Conservation (phyloP, 192 early-diverging fungal genomes). For the Coemansia sp. region DNA sequence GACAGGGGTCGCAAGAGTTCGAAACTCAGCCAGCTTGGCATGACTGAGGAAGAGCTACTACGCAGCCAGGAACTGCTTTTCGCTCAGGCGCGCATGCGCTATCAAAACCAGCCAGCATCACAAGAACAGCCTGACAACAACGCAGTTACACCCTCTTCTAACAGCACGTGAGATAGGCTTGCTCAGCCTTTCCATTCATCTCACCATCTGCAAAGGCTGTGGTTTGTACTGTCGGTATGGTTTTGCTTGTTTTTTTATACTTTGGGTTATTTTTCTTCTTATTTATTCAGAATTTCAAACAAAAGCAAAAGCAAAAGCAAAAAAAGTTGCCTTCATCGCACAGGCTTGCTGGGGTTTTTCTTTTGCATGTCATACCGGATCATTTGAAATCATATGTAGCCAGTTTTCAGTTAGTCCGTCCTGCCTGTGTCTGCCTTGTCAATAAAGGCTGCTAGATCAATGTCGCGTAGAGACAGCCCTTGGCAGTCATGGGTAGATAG, state of each 20-base stretch:
- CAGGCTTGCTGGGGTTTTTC: constrained; percentile 18
- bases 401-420: background rate
- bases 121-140: constrained; percentile 21
- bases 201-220: background rate
- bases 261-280: background rate
- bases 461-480: constrained; percentile 75
- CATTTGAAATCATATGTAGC: no score
- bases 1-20: constrained; percentile 81
- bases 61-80: constrained; percentile 85
- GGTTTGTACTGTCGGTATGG: no score
- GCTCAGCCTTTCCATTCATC: background rate
- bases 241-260: background rate
- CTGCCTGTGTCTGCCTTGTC: constrained; percentile 50
- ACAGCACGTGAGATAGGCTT: constrained; percentile 2
- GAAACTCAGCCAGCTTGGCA: constrained; percentile 74
- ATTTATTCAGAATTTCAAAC: background rate
- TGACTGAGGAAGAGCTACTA: constrained; percentile 83
- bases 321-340: background rate
- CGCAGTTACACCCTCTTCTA: constrained; percentile 11
- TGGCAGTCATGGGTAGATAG: constrained; percentile 89
- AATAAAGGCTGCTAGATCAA: constrained; percentile 74
- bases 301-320: background rate
- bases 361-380: no score
- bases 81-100: constrained; percentile 78
- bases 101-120: constrained; percentile 54